Evolutionary conservation across 768 basidiomycete species (phyloP), one percentile per base, ranked within the genome.

Genomic region (Collybia nuda): DNA sequence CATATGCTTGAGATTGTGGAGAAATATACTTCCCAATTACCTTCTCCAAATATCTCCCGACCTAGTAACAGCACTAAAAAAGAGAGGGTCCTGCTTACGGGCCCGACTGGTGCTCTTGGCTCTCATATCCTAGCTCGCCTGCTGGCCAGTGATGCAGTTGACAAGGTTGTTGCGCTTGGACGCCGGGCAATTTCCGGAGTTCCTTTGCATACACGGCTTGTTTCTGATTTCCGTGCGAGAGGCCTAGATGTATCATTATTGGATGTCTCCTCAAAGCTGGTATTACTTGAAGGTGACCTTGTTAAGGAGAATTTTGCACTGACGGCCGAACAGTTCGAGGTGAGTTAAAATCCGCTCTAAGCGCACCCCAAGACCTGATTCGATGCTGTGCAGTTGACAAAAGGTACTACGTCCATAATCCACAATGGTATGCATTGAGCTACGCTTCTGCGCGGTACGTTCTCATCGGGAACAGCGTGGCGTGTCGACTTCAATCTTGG

Each of bases 401-500:
- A 14, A 11, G 32, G 32, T 11, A 3, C 9, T 11, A 32, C 32
- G 3, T 32, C 32, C 12, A 32, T 32, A 11, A 32, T 32, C 7
- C 32, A 32, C 32, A 32, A 32, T 14, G 32, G 32, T 32, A 11
- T 32, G 32, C 12, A 5, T 32, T 3, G 9, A 32, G 32, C 12
- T 32, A 11, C 3, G 2, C 17, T 12, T 46, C 23, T 15, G 7
- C 18, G 18, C 7, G 18, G 7, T 23, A 6, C 18, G 15, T 28
- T 22, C 41, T 24, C 19, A 15, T 18, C 11, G 18, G 14, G 15
- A 15, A 23, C 17, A 62, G 74, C 72, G 15, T 76, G 74, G 74
- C 64, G 56, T 11, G 67, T 74, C 9, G 66, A 76, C 52, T 76
- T 76, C 62, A 67, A 66, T 48, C 51, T 63, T 8, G 35, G 62